Conservation (phyloP, 371 early-diverging fungal species). For the Lichtheimia ramosa region DNA sequence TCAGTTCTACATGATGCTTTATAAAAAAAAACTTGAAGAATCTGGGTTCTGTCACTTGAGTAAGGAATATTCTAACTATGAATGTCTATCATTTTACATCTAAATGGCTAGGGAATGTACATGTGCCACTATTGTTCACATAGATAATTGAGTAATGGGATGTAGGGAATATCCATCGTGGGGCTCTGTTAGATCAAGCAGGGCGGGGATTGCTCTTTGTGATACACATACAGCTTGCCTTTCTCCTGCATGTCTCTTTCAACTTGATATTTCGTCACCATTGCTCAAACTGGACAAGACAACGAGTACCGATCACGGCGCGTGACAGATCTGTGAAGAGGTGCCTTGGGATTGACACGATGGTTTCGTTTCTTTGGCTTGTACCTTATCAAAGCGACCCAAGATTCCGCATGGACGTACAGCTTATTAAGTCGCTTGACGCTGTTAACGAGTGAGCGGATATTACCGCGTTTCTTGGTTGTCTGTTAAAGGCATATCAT, state of each 20-base stretch:
- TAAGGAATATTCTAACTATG: too few species aligned
- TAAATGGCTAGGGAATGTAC: too few species aligned
- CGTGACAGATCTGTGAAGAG: neutral
- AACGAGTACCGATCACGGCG: constrained; percentile 18
- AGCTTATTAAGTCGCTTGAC: constrained; percentile 89
- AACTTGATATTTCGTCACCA: neutral
- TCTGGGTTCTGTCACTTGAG: too few species aligned
- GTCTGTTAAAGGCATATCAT: constrained; percentile 70
- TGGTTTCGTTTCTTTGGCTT: neutral
- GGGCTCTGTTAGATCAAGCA: too few species aligned
- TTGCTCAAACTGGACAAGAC: constrained; percentile 14
- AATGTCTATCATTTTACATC: too few species aligned
- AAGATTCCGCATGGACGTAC: constrained; percentile 77
- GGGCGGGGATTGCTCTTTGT: too few species aligned
- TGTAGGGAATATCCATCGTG: too few species aligned
- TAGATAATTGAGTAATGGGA: too few species aligned
- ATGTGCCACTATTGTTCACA: too few species aligned
- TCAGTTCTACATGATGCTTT: too few species aligned
- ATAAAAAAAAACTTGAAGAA: too few species aligned
- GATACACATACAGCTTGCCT: too few species aligned
- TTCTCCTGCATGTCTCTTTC: constrained; percentile 12
- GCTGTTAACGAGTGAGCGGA: constrained; percentile 95
- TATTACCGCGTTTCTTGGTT: constrained; percentile 87
- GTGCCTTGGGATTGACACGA: neutral
- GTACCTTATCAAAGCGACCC: constrained; percentile 58